Conservation (phyloP, 192 early-diverging fungal species). For the Backusella australiensis region DNA sequence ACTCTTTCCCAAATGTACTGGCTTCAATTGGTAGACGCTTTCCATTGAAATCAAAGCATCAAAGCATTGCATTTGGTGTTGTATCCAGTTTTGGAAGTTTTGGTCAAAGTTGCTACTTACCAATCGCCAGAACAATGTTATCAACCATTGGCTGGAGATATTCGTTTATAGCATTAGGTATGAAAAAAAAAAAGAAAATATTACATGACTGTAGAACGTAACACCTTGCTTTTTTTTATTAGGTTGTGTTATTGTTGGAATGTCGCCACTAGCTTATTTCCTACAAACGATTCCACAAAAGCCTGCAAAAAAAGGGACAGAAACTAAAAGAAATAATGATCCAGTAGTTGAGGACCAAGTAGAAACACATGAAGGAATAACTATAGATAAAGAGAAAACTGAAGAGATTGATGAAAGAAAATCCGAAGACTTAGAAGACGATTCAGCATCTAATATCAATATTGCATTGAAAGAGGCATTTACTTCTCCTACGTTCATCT, state of each 20-base stretch:
- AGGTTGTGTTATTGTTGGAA: slow-evolving; percentile 10
- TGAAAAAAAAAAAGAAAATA: neutral
- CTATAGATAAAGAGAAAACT: neutral
- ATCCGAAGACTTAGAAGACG: neutral
- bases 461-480: slow-evolving; percentile 23
- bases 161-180: slow-evolving; percentile 29
- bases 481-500: slow-evolving; percentile 21
- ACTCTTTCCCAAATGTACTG: slow-evolving; percentile 26
- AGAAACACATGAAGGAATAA: neutral
- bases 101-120: slow-evolving; percentile 32
- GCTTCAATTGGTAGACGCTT: slow-evolving; percentile 26
- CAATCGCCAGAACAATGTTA: slow-evolving; percentile 24
- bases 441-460: neutral
- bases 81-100: slow-evolving; percentile 35
- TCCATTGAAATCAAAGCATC: slow-evolving; percentile 18
- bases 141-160: slow-evolving; percentile 25
- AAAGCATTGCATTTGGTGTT: slow-evolving; percentile 32
- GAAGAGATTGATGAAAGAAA: neutral
- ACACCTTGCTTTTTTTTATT: neutral
- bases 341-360: neutral
- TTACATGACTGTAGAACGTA: neutral
- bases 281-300: slow-evolving; percentile 18
- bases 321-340: neutral
- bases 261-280: slow-evolving; percentile 19
- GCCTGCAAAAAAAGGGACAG: neutral